Percentiles rank a stretch among this genome's conserved stretches.
Evolutionary conservation across 148 eudicot species (phyloP).

Genomic region (Selenicereus undatus): DNA sequence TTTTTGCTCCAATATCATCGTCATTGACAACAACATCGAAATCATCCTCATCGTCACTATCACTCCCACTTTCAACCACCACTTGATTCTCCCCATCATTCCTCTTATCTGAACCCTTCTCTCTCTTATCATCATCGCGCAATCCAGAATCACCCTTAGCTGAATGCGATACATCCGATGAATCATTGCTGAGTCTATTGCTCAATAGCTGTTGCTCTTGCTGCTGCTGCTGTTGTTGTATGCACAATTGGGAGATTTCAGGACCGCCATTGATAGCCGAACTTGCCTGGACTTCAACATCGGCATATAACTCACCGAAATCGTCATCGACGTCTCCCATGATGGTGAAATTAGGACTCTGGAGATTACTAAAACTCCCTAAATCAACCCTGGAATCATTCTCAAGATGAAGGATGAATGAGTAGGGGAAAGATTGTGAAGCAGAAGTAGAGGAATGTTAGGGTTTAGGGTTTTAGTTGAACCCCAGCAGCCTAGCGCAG

Average conservation of each 20-base stretch:
- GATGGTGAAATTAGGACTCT: not conserved
- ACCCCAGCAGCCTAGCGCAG: not conserved
- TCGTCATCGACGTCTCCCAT: conserved; percentile 23
- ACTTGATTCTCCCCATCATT: not conserved
- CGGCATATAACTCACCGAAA: conserved; percentile 32
- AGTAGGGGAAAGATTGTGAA: not conserved
- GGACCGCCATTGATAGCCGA: conserved; percentile 9
- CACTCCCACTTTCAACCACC: conserved; percentile 2
- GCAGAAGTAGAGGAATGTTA: not conserved
- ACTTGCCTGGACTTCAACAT: conserved; percentile 11
- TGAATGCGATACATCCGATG: not conserved
- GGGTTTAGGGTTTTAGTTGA: conserved; percentile 8
- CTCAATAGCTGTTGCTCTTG: not conserved
- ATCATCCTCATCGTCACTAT: conserved; percentile 16
- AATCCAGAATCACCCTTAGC: not conserved
- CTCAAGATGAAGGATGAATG: not conserved
- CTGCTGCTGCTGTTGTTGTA: not conserved
- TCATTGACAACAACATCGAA: conserved; percentile 25
- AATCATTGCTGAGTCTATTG: not conserved
- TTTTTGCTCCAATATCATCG: conserved; percentile 21
- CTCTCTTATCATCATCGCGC: conserved; percentile 4
- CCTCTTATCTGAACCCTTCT: not conserved
- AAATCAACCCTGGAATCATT: not conserved
- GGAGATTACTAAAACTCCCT: not conserved
- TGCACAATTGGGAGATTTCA: not conserved